Conservation (phyloP, 202 grass and related monocot genomes). For the Zoysia matrella region DNA sequence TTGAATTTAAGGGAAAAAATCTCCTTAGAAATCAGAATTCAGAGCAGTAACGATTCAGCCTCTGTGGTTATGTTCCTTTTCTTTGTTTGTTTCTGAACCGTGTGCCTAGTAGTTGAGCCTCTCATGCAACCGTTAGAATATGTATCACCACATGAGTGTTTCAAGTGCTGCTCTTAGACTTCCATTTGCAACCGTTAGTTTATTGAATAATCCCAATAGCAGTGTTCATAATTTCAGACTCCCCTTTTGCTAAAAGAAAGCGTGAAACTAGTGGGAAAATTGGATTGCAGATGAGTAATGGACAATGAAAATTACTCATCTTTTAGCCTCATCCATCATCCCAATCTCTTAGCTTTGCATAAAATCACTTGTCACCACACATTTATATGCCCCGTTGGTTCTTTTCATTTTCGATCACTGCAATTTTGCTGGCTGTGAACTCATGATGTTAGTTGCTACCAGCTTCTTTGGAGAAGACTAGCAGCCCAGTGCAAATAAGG, state of each 20-base stretch:
- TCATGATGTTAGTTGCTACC: conserved; percentile 48
- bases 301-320: not conserved
- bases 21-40: not conserved
- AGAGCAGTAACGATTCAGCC: not conserved
- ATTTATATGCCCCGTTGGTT: conserved; percentile 12
- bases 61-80: not conserved
- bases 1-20: not conserved
- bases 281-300: not conserved
- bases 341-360: not conserved
- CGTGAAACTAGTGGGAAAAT: not conserved
- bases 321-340: not conserved
- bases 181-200: not conserved
- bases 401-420: conserved; percentile 2
- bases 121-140: not conserved
- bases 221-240: not conserved
- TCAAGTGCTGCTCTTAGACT: not conserved
- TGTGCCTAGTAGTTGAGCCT: not conserved
- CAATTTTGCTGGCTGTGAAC: not conserved
- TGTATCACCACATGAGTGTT: conserved; percentile 1
- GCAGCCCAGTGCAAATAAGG: conserved; percentile 64
- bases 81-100: not conserved
- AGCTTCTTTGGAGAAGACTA: conserved; percentile 82
- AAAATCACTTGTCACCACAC: not conserved
- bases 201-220: not conserved
- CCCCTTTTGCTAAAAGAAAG: not conserved